Evolutionary conservation across 1,284 basidiomycete genomes (phyloP).

Genomic region (Macrocybe sp.): DNA sequence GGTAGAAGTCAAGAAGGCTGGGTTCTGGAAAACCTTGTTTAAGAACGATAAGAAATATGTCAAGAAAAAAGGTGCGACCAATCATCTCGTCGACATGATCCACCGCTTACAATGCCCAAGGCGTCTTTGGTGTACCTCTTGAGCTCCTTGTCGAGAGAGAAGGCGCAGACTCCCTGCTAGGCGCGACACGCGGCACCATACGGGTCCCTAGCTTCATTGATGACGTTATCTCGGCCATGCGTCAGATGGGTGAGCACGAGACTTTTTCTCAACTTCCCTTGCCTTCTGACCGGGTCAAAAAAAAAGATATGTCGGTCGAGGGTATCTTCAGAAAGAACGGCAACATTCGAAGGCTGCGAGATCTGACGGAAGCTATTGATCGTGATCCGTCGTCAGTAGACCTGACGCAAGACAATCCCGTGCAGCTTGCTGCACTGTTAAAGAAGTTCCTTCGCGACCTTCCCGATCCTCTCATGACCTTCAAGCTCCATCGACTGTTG

Average conservation of each 20-base stretch:
- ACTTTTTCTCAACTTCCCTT: conserved; percentile 12
- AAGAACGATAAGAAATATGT: conserved; percentile 88
- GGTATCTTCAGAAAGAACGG: conserved; percentile 99
- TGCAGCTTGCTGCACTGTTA: conserved; percentile 93
- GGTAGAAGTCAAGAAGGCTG: conserved; percentile 89
- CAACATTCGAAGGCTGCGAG: conserved; percentile 91
- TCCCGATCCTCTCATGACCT: conserved; percentile 95
- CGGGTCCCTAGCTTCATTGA: conserved; percentile 97
- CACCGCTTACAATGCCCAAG: conserved; percentile 17
- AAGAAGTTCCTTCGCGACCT: conserved; percentile 97
- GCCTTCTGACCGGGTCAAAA: conserved; percentile 1
- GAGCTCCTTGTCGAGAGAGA: conserved; percentile 95
- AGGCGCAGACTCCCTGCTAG: conserved; percentile 90
- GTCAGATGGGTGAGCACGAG: conserved; percentile 85
- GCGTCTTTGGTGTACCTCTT: conserved; percentile 91
- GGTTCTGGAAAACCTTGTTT: conserved; percentile 97
- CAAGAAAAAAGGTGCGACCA: conserved; percentile 78
- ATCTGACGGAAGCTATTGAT: conserved; percentile 90
- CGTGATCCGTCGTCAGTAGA: conserved; percentile 89
- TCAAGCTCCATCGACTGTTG: conserved; percentile 87
- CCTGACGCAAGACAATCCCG: conserved; percentile 91
- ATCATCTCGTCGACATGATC: conserved; percentile 2
- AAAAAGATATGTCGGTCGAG: conserved; percentile 93
- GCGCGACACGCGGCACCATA: conserved; percentile 81
- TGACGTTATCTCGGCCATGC: conserved; percentile 96